phyloP scores from a whole-genome alignment of 495 filamentous ascomycete species.

The Aspergillus avenaceus region DNA sequence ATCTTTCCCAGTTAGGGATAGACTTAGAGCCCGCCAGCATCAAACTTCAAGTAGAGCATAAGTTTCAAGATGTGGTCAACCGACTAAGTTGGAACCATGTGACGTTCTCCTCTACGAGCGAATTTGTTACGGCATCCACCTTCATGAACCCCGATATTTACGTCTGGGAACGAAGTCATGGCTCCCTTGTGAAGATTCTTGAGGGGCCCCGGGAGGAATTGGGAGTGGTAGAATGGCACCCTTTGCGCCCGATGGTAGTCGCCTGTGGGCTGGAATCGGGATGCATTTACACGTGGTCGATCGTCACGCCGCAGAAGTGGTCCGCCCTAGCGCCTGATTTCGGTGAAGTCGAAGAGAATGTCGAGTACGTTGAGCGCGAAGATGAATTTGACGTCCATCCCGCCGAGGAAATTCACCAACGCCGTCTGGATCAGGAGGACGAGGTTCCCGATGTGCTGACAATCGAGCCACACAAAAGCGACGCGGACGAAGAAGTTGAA shows the following conservation, averaged over 20 bases:
- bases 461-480: conserved; percentile 59
- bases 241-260: conserved; percentile 77
- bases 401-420: conserved; percentile 89
- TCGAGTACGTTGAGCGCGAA: conserved; percentile 90
- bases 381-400: conserved; percentile 98
- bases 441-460: conserved; percentile 85
- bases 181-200: conserved; percentile 92
- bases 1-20: conserved; percentile 48
- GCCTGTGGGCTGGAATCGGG: conserved; percentile 88
- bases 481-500: conserved; percentile 48
- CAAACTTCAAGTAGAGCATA: conserved; percentile 89
- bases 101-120: conserved; percentile 85
- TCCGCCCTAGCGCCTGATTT: conserved; percentile 96
- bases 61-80: conserved; percentile 97
- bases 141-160: conserved; percentile 98
- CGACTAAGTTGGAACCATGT: conserved; percentile 93
- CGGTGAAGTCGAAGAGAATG: conserved; percentile 95
- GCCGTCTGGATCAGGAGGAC: conserved; percentile 82
- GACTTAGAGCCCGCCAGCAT: conserved; percentile 51
- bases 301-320: conserved; percentile 90
- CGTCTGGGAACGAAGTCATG: conserved; percentile 92
- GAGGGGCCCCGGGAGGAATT: conserved; percentile 95
- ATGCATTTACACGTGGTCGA: conserved; percentile 88
- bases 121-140: conserved; percentile 82
- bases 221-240: conserved; percentile 96